Base-by-base conservation (phyloP, 2,329 filamentous ascomycete species). In the Bipolaris cookei region DNA sequence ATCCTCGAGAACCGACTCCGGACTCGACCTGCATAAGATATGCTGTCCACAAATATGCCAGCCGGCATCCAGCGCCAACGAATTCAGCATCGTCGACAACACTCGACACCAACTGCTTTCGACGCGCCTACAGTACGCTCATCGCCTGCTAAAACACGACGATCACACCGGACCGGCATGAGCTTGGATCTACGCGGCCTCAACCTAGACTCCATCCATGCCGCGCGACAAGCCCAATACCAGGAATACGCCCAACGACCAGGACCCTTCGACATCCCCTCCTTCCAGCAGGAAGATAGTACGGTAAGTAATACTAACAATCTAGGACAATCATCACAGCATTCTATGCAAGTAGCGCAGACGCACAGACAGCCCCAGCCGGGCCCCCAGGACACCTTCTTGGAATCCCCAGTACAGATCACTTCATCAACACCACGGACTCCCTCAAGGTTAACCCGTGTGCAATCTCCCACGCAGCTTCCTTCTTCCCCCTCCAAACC, bases 291-390 rank as follows among this genome's bases (percentile, higher is more conserved):
- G 78, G 81, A 83, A 67, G 81, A 81, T 70, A 75, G 70, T 67
- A 78, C 77, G 72, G 79, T 82, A 82, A 83, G 80, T 81, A 82
- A 76, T 77, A 84, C 82, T 84, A 84, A 84, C 82, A 54, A 54
- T 57, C 72, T 77, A 82, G 82, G 81, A 84, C 79, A 81, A 79
- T 81, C 80, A 78, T 77, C 84, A 80, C 90, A 93, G 86, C 89
- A 92, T 85, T 84, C 87, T 81, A 85, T 92, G 88, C 90, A 89
- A 89, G 90, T 91, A 90, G 85, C 89, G 88, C 91, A 94, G 86
- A 87, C 91, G 88, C 90, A 92, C 83, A 87, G 86, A 85, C 85
- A 87, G 85, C 86, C 86, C 86, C 88, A 90, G 87, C 89, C 89
- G 86, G 88, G 89, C 85, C 83, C 78, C 72, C 76, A 79, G 59